These are phyloP conservation scores for Tylopilus sp. DNA, from an alignment of 768 basidiomycete genomes.

Conservation along the genomic window DNA sequence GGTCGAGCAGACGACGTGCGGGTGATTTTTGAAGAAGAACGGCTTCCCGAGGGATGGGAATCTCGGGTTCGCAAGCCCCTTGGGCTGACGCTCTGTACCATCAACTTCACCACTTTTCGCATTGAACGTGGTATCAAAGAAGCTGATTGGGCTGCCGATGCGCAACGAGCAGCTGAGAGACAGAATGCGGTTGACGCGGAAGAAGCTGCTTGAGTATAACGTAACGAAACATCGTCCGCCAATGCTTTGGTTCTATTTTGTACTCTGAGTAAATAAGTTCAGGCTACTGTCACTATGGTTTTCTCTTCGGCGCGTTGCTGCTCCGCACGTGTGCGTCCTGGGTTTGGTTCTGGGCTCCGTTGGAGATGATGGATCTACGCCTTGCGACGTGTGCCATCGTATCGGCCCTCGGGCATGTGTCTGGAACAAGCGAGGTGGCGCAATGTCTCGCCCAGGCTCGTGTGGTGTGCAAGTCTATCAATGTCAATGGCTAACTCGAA, in stretches of 20 bases:
- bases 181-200: neutral
- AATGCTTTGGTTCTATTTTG: neutral
- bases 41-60: slow-evolving; percentile 71
- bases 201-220: neutral
- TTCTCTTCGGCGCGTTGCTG: neutral
- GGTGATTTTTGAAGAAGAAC: slow-evolving; percentile 61
- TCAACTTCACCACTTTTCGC: slow-evolving; percentile 38
- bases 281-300: too few relatives aligned
- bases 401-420: neutral
- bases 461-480: neutral
- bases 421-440: neutral
- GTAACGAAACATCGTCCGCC: too few relatives aligned
- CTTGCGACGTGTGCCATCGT: neutral
- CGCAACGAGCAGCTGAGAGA: neutral
- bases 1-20: slow-evolving; percentile 55
- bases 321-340: neutral
- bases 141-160: slow-evolving; percentile 11
- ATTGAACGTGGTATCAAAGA: slow-evolving; percentile 17
- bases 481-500: neutral
- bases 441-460: slow-evolving; percentile 1
- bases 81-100: slow-evolving; percentile 56
- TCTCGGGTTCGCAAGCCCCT: slow-evolving; percentile 47
- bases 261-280: too few relatives aligned
- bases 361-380: neutral
- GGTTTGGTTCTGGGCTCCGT: slow-evolving; percentile 11